Evolutionary conservation across 2,329 filamentous ascomycete genomes (phyloP).

Genomic region (Chaetomiaceae sp.): DNA sequence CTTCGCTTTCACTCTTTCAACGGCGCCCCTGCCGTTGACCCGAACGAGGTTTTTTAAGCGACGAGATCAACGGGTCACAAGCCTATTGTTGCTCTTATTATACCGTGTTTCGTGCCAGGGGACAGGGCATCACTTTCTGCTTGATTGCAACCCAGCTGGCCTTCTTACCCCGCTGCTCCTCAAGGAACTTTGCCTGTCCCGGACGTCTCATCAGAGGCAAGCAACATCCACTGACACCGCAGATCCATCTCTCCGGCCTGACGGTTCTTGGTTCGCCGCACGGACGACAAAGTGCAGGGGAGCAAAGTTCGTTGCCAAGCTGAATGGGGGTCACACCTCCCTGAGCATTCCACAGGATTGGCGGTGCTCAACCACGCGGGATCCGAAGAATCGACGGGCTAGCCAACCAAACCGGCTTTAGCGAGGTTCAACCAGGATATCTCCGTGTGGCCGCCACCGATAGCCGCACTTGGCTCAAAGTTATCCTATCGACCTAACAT

Average conservation of each 20-base stretch:
- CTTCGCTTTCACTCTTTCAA: no score
- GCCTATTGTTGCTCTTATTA: no score
- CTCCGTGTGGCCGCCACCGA: not conserved
- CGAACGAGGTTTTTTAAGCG: no score
- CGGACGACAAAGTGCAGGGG: no score
- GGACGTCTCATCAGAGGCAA: not conserved
- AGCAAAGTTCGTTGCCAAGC: not conserved
- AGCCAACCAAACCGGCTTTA: not conserved
- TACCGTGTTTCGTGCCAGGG: no score
- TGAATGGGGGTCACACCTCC: not conserved
- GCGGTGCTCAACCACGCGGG: not conserved
- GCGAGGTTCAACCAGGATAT: not conserved
- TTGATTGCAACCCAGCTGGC: not conserved
- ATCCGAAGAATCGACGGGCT: not conserved
- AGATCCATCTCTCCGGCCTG: not conserved
- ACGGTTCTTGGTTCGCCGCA: not conserved
- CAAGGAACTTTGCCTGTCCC: not conserved
- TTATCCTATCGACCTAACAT: no score
- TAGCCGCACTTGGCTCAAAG: no score
- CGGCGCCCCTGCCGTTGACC: no score
- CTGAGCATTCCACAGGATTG: not conserved
- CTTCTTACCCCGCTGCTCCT: slow-evolving; percentile 5
- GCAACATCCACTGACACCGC: not conserved
- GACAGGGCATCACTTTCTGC: not conserved
- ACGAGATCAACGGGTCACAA: no score